These are phyloP conservation scores for Aspergillus sp. DNA, from an alignment of 2,329 filamentous ascomycete species.

Conservation along the genomic window DNA sequence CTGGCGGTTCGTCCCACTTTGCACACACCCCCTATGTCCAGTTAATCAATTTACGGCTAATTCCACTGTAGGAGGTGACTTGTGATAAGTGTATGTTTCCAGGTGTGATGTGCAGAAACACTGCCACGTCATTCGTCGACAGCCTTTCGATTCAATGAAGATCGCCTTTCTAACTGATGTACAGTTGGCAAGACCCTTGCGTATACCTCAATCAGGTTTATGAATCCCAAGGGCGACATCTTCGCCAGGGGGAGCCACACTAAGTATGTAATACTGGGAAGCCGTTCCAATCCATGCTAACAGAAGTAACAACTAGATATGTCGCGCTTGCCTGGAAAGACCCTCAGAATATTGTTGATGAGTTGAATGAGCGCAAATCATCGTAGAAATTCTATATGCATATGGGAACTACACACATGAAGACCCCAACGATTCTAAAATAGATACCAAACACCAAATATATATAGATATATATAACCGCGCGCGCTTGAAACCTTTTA, in stretches of 20 bases:
- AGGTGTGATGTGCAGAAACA: background rate
- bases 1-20: slow-evolving; percentile 45
- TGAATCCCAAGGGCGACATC: slow-evolving; percentile 58
- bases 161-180: slow-evolving; percentile 3
- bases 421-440: background rate
- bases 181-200: slow-evolving; percentile 65
- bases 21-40: slow-evolving; percentile 16
- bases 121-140: background rate
- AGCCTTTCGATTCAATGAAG: background rate
- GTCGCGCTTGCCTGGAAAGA: slow-evolving; percentile 63
- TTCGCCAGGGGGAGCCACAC: slow-evolving; percentile 68
- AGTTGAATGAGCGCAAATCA: slow-evolving; percentile 38
- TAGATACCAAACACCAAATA: background rate
- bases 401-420: background rate
- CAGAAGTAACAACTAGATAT: slow-evolving; percentile 42
- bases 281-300: background rate
- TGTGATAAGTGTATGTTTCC: slow-evolving; percentile 62
- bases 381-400: background rate
- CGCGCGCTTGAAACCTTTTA: background rate
- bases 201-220: slow-evolving; percentile 63
- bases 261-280: slow-evolving; percentile 47
- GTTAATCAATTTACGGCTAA: slow-evolving; percentile 17
- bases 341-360: slow-evolving; percentile 60
- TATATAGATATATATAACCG: background rate
- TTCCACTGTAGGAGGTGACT: slow-evolving; percentile 50